A percentile compares a stretch with the other conserved stretches of the same genome.
Evolutionary conservation across 192 early-diverging fungal species (phyloP).

Genomic region (Chytriomyces sp.): DNA sequence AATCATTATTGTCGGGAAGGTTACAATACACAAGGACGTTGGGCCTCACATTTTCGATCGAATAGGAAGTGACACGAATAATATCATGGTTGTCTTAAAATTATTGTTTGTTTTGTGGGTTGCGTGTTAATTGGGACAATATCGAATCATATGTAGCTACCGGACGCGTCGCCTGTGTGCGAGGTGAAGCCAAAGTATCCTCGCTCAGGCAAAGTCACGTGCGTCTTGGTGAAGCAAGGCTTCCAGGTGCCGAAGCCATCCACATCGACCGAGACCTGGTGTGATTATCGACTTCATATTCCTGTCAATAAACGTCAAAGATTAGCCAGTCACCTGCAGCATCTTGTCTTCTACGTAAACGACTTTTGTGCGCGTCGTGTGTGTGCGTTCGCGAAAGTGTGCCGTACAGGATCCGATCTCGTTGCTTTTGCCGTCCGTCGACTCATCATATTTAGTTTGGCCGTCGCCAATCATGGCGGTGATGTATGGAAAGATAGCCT

Average conservation of each 20-base stretch:
- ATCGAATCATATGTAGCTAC: constrained; percentile 39
- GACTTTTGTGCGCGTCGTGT: constrained; percentile 67
- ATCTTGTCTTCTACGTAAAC: constrained; percentile 72
- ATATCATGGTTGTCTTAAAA: constrained; percentile 44
- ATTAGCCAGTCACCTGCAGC: constrained; percentile 57
- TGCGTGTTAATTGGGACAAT: neutral
- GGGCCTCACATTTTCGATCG: constrained; percentile 43
- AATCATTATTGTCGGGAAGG: neutral
- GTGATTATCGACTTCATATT: no score
- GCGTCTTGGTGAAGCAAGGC: constrained; percentile 78
- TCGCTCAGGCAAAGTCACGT: constrained; percentile 76
- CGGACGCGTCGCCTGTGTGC: constrained; percentile 86
- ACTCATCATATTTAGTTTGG: constrained; percentile 79
- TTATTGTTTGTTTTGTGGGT: neutral
- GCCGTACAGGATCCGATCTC: constrained; percentile 55
- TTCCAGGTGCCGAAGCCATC: constrained; percentile 70
- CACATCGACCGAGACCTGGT: constrained; percentile 54
- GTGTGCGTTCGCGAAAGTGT: constrained; percentile 72
- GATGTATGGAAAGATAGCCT: constrained; percentile 82
- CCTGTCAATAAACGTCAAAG: constrained; percentile 41
- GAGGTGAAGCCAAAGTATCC: constrained; percentile 92
- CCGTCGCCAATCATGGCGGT: constrained; percentile 96
- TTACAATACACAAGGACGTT: neutral
- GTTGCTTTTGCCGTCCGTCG: constrained; percentile 78
- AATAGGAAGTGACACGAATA: constrained; percentile 33